A percentile compares a stretch with the other conserved stretches of the same genome.
Evolutionary conservation across 2,329 filamentous ascomycete species (phyloP).

Genomic region (Exophiala aquamarina): DNA sequence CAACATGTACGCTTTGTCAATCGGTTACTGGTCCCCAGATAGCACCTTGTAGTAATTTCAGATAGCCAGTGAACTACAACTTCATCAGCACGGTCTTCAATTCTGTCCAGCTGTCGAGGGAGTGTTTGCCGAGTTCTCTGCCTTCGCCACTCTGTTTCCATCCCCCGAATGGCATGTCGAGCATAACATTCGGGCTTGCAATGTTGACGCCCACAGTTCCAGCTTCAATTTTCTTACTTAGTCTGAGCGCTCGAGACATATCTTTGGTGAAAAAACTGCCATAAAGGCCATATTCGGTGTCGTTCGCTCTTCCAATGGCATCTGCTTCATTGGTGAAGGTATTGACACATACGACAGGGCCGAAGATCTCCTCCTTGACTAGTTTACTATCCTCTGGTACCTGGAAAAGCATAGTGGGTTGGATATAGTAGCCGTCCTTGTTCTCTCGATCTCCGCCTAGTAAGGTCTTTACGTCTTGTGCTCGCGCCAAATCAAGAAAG

Average conservation of each 20-base stretch:
- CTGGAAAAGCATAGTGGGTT: conserved; percentile 76
- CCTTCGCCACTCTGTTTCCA: conserved; percentile 58
- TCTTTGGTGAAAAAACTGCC: conserved; percentile 15
- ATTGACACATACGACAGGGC: conserved; percentile 43
- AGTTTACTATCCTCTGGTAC: conserved; percentile 65
- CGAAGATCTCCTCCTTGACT: conserved; percentile 60
- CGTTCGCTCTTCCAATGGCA: conserved; percentile 8
- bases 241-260: conserved; percentile 15
- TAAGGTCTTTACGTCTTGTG: conserved; percentile 65
- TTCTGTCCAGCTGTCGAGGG: conserved; percentile 58
- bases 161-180: conserved; percentile 62
- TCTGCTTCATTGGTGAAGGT: conserved; percentile 33
- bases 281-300: conserved; percentile 18
- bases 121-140: conserved; percentile 54
- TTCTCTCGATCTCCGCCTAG: conserved; percentile 54
- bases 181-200: neutral
- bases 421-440: conserved; percentile 7
- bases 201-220: conserved; percentile 30
- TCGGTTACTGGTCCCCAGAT: too few relatives aligned
- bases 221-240: conserved; percentile 15
- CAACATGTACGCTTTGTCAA: too few relatives aligned
- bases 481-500: conserved; percentile 69
- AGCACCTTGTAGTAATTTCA: too few relatives aligned
- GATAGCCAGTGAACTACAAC: too few relatives aligned
- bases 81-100: conserved; percentile 46